Conservation (phyloP, 2,329 filamentous ascomycete genomes). For the Xylariaceae sp. region DNA sequence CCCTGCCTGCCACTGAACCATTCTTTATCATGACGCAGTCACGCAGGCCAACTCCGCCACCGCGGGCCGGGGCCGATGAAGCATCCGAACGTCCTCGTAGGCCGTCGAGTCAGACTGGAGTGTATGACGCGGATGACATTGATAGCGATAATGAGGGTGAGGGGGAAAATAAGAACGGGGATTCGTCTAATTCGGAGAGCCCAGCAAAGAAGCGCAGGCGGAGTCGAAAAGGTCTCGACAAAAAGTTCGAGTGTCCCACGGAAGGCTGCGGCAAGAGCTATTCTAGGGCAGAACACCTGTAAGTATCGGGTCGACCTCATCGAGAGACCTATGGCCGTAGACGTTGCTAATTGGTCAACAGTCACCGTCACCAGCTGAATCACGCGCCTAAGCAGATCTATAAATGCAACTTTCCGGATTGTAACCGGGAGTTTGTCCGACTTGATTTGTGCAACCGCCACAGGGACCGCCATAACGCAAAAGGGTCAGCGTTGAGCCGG, state of each 20-base stretch:
- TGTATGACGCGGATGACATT: slow-evolving; percentile 30
- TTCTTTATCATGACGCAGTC: slow-evolving; percentile 39
- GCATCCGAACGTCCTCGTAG: slow-evolving; percentile 38
- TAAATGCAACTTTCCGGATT: slow-evolving; percentile 86
- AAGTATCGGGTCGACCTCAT: slow-evolving; percentile 32
- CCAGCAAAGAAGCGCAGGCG: slow-evolving; percentile 57
- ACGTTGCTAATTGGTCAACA: slow-evolving; percentile 32
- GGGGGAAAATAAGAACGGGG: slow-evolving; percentile 39
- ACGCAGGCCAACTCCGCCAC: slow-evolving; percentile 39
- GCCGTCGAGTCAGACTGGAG: slow-evolving; percentile 39
- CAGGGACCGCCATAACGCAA: slow-evolving; percentile 72
- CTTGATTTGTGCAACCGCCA: slow-evolving; percentile 87
- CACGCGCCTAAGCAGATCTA: slow-evolving; percentile 96
- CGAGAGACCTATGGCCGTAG: neutral
- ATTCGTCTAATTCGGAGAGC: slow-evolving; percentile 50
- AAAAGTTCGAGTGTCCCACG: slow-evolving; percentile 77
- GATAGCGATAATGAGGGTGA: slow-evolving; percentile 38
- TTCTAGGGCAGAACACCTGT: slow-evolving; percentile 92
- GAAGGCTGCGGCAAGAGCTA: slow-evolving; percentile 93
- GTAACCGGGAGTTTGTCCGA: slow-evolving; percentile 83
- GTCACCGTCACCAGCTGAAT: slow-evolving; percentile 88
- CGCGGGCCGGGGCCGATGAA: slow-evolving; percentile 39
- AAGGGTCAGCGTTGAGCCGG: slow-evolving; percentile 69
- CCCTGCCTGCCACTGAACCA: slow-evolving; percentile 37
- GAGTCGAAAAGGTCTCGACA: slow-evolving; percentile 73